A percentile compares a stretch with the other conserved stretches of the same genome.
Conservation (phyloP, 2,329 filamentous ascomycete genomes). For the Balansia obtecta region DNA sequence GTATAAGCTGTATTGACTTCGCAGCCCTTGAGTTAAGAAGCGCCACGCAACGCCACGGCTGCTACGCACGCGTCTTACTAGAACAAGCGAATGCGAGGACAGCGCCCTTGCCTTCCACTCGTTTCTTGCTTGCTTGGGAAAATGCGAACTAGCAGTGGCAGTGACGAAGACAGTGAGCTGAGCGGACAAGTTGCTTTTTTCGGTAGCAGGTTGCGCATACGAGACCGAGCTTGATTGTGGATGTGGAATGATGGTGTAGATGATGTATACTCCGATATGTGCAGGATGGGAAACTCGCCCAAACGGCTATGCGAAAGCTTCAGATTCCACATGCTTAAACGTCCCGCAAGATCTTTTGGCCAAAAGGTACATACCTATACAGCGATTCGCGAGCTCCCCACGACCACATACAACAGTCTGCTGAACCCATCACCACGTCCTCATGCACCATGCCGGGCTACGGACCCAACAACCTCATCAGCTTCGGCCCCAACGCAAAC, state of each 20-base stretch:
- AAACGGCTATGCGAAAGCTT: no score
- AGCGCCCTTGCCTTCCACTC: not conserved
- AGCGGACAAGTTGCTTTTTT: not conserved
- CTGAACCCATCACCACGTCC: conserved; percentile 7
- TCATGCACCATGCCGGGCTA: conserved; percentile 1
- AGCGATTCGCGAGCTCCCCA: no score
- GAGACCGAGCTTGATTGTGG: no score
- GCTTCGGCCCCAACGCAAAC: conserved; percentile 34
- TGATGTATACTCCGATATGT: no score
- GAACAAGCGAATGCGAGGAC: not conserved
- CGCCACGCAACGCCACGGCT: not conserved
- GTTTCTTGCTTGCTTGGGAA: not conserved
- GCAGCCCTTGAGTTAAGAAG: no score
- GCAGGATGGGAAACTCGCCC: no score
- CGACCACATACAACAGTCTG: no score
- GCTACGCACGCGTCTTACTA: not conserved
- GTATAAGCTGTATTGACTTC: not conserved
- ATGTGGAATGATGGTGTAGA: no score
- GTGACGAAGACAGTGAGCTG: not conserved
- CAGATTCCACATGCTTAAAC: no score
- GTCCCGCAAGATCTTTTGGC: no score
- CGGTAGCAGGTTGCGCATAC: not conserved
- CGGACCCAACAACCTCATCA: conserved; percentile 8
- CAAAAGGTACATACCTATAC: no score
- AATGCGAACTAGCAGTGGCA: no score